Conservation (phyloP, 2,329 filamentous ascomycete genomes). For the Aspergillus eucalypticola region DNA sequence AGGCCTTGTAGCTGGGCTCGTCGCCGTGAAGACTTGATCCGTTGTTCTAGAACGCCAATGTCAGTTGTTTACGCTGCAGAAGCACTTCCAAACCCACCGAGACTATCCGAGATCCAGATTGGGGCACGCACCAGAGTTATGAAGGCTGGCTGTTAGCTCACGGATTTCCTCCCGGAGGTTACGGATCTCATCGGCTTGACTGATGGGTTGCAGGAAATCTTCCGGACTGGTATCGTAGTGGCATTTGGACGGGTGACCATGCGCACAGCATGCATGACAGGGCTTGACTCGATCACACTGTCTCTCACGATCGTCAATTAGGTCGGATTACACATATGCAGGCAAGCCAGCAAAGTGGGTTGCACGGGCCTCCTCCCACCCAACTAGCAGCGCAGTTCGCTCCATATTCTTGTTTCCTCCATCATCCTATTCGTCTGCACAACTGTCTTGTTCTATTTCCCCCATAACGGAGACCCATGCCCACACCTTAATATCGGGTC, state of each 20-base stretch:
- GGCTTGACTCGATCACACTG: slow-evolving; percentile 43
- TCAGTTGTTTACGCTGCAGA: slow-evolving; percentile 1
- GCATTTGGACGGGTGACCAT: slow-evolving; percentile 42
- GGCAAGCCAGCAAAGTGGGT: neutral
- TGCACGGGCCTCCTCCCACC: neutral
- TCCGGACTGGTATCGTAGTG: slow-evolving; percentile 37
- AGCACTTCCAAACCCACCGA: neutral
- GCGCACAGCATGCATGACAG: slow-evolving; percentile 42
- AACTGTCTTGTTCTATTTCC: neutral
- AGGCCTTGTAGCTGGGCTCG: slow-evolving; percentile 34
- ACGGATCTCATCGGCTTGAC: slow-evolving; percentile 39
- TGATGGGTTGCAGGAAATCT: slow-evolving; percentile 37
- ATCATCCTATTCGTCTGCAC: neutral
- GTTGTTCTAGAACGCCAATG: slow-evolving; percentile 12
- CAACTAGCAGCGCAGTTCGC: neutral
- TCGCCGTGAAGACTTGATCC: slow-evolving; percentile 25
- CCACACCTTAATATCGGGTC: slow-evolving; percentile 9
- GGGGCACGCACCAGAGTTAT: slow-evolving; percentile 27
- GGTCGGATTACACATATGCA: neutral
- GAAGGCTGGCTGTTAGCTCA: slow-evolving; percentile 30
- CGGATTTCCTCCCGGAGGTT: slow-evolving; percentile 38
- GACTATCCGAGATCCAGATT: neutral
- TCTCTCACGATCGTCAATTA: slow-evolving; percentile 10
- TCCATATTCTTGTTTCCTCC: neutral
- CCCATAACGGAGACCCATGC: neutral